Base-by-base conservation (phyloP, 2,329 filamentous ascomycete species). In the Xylariaceae sp. region DNA sequence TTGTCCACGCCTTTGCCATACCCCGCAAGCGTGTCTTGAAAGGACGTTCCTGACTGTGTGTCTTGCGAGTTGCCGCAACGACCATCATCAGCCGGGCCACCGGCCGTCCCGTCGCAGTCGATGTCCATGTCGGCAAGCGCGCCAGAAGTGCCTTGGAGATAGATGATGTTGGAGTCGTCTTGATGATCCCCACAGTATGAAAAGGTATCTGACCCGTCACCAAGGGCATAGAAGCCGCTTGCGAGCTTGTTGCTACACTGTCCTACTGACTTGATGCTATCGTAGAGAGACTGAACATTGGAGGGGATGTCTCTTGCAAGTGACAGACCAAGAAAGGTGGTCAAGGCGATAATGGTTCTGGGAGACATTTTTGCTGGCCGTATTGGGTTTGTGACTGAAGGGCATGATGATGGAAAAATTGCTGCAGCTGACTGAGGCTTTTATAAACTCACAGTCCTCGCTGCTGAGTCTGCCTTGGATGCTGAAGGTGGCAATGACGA, bases 51-150 rank as follows among this genome's bases (percentile, higher is more conserved):
- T 19, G 53, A 53, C 47, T 71, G 67, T n/a, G 60, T 65, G 4
- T 71, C 68, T 2, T 50, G 54, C 19, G 67, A 69, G 13, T 61
- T 61, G 24, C 57, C 64, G 48, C 75, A 78, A 17, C 66, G 62
- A 0, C 71, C 68, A 17, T 66, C 68, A 41, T 68, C 61, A 4
- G 55, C 56, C 12, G 59, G 39, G 2, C 61, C 62, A 3, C 64
- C 61, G 32, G 72, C 65, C 0, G 60, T 57, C 2, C 77, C 76
- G 44, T 81, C 76, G 49, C 77, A 81, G 60, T 81, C 77, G 33
- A 80, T 64, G 44, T 80, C 76, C 69, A 80, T 76, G 54, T 79
- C 72, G 7, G 66, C 68, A 35, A 78, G 63, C 18, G 66, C 56
- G 3, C 63, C 61, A 9, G 57, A 51, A 1, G 54, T 56, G 7